phyloP scores from a whole-genome alignment of 306 rosid species.

The Inga leiocalycina region DNA sequence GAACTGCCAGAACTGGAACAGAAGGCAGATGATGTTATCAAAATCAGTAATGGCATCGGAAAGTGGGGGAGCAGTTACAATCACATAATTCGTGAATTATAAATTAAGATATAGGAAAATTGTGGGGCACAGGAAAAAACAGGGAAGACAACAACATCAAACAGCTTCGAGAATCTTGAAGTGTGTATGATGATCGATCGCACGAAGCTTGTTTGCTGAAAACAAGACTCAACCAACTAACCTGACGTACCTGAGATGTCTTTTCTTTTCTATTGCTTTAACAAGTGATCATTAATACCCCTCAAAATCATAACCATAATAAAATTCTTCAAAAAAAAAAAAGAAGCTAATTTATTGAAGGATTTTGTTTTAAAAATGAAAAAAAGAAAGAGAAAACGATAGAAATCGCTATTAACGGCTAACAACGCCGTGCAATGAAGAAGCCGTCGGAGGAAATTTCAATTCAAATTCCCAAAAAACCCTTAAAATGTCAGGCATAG shows the following conservation, averaged over 20 bases:
- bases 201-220: constrained; percentile 50
- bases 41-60: constrained; percentile 27
- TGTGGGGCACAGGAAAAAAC: constrained; percentile 33
- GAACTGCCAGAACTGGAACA: neutral
- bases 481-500: neutral
- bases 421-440: constrained; percentile 38
- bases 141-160: constrained; percentile 45
- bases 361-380: constrained; percentile 28
- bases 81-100: constrained; percentile 54
- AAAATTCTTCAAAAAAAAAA: neutral
- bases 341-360: neutral
- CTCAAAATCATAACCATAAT: constrained; percentile 37
- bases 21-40: constrained; percentile 38
- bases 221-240: constrained; percentile 52
- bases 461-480: constrained; percentile 7
- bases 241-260: constrained; percentile 54
- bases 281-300: constrained; percentile 51
- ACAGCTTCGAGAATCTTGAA: constrained; percentile 66
- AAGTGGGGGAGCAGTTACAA: constrained; percentile 66
- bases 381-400: constrained; percentile 31
- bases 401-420: constrained; percentile 41
- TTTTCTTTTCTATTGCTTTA: constrained; percentile 42
- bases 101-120: constrained; percentile 42
- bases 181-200: constrained; percentile 41
- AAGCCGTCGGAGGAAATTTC: constrained; percentile 45